Percentiles rank a stretch among this genome's conserved stretches.
Evolutionary conservation across 192 early-diverging fungal species (phyloP).

Genomic region (Coemansia sp.): DNA sequence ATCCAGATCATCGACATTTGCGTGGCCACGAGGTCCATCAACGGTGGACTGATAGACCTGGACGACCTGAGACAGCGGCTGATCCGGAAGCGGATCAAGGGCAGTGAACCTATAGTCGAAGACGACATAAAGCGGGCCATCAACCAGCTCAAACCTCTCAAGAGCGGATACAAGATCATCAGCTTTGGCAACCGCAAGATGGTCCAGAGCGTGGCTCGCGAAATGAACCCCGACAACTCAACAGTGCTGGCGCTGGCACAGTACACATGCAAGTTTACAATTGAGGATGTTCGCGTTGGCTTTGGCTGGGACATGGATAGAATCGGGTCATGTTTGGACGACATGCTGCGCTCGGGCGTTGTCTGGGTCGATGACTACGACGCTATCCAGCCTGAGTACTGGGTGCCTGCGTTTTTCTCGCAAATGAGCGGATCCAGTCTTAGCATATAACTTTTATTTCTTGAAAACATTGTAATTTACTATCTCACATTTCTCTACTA

Average conservation of each 20-base stretch:
- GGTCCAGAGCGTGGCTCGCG: conserved; percentile 86
- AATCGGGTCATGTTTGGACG: conserved; percentile 38
- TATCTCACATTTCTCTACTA: not conserved
- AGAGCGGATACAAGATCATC: conserved; percentile 85
- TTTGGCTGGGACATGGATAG: conserved; percentile 42
- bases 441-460: not conserved
- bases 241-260: conserved; percentile 71
- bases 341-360: conserved; percentile 45
- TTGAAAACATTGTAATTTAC: not conserved
- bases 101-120: conserved; percentile 47
- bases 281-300: conserved; percentile 24
- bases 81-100: conserved; percentile 61
- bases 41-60: conserved; percentile 91
- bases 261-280: conserved; percentile 40
- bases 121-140: conserved; percentile 89
- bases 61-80: conserved; percentile 74
- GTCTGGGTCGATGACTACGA: conserved; percentile 44
- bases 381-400: conserved; percentile 26
- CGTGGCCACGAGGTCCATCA: conserved; percentile 75
- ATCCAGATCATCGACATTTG: conserved; percentile 94
- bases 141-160: conserved; percentile 82
- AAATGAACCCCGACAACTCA: conserved; percentile 82
- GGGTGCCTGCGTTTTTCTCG: conserved; percentile 46
- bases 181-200: conserved; percentile 76
- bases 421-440: conserved; percentile 23